phyloP scores from a whole-genome alignment of 2,329 filamentous ascomycete genomes.

The Leptographium flavum region DNA sequence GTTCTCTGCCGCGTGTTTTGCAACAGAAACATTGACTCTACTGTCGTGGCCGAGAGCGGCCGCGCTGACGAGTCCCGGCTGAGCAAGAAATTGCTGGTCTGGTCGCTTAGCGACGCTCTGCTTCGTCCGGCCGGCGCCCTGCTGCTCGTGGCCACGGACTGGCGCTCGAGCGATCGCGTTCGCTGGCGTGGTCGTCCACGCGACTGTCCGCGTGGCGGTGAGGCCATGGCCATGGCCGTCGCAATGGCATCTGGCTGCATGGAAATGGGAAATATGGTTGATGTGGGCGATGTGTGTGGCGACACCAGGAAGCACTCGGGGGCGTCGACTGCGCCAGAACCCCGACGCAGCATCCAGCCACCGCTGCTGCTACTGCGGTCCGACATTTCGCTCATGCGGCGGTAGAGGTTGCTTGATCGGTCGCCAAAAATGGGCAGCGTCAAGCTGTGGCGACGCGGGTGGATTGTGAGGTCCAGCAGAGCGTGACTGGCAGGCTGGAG shows the following conservation, averaged over 20 bases:
- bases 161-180: slow-evolving; percentile 5
- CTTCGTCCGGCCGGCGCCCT: neutral
- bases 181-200: neutral
- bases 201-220: slow-evolving; percentile 1
- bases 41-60: neutral
- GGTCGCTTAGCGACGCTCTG: neutral
- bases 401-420: neutral
- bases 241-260: neutral
- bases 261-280: neutral
- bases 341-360: neutral
- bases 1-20: neutral
- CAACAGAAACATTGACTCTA: neutral
- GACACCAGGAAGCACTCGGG: neutral
- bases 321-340: neutral
- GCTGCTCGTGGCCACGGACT: neutral
- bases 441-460: slow-evolving; percentile 28
- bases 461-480: slow-evolving; percentile 29
- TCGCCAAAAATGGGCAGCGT: slow-evolving; percentile 32
- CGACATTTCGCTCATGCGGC: slow-evolving; percentile 11
- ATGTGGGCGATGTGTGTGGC: neutral
- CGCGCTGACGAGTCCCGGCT: slow-evolving; percentile 8
- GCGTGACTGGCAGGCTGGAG: slow-evolving; percentile 31
- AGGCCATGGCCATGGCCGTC: neutral
- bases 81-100: slow-evolving; percentile 5
- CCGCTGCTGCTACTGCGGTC: neutral